Evolutionary conservation across 441 rosid species (phyloP).

Genomic region (Erodium chrysanthum): DNA sequence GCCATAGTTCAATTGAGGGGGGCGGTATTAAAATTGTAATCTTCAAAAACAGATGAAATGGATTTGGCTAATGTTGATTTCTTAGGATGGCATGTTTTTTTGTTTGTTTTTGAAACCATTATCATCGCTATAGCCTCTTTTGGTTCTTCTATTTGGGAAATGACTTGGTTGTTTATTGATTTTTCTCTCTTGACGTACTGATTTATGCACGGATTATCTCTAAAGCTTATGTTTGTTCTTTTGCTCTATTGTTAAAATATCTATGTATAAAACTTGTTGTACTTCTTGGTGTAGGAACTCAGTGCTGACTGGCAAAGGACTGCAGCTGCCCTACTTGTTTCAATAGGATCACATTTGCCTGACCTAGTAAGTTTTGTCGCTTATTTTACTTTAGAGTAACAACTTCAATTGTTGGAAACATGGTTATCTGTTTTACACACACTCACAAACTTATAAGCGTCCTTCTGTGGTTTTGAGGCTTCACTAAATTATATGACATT

Average conservation of each 20-base stretch:
- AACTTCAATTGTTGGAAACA: background rate
- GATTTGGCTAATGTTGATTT: background rate
- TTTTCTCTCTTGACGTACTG: background rate
- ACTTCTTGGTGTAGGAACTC: slow-evolving; percentile 47
- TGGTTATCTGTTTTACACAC: background rate
- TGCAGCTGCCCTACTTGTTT: slow-evolving; percentile 75
- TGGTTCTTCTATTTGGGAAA: background rate
- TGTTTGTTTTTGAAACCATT: background rate
- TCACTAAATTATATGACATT: no score
- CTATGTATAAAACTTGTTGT: slow-evolving; percentile 7
- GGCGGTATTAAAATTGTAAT: no score
- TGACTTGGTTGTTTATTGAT: background rate
- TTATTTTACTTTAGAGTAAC: background rate
- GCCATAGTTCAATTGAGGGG: no score
- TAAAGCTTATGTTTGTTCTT: background rate
- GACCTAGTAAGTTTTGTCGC: slow-evolving; percentile 61
- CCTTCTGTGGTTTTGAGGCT: no score
- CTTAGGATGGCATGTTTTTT: background rate
- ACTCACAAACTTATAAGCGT: background rate
- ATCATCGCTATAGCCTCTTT: background rate
- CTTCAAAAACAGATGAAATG: no score
- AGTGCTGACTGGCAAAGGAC: slow-evolving; percentile 93
- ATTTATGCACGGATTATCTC: background rate
- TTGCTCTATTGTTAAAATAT: slow-evolving; percentile 1
- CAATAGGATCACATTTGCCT: slow-evolving; percentile 85